A percentile compares a stretch with the other conserved stretches of the same genome.
These are phyloP conservation scores for Gautieria morchelliformis DNA, from an alignment of 768 basidiomycete genomes.

Conservation along the genomic window DNA sequence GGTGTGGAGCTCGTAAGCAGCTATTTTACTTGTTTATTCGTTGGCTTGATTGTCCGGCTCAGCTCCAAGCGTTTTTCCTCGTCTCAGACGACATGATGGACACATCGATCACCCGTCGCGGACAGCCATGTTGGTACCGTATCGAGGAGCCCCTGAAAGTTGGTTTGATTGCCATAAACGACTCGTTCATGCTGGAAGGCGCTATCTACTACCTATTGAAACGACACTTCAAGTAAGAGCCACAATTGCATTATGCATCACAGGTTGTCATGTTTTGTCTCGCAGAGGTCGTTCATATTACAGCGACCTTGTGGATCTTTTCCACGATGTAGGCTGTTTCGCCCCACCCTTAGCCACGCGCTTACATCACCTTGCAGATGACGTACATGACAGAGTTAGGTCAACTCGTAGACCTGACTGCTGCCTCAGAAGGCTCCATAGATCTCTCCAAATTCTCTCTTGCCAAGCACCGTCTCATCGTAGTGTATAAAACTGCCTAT, in stretches of 20 bases:
- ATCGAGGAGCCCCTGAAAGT: slow-evolving; percentile 37
- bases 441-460: slow-evolving; percentile 85
- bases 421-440: slow-evolving; percentile 83
- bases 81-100: slow-evolving; percentile 99
- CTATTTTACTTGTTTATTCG: background rate
- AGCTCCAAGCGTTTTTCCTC: slow-evolving; percentile 98
- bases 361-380: slow-evolving; percentile 33
- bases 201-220: slow-evolving; percentile 90
- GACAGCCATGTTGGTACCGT: slow-evolving; percentile 93
- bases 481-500: slow-evolving; percentile 94
- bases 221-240: slow-evolving; percentile 68
- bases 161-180: slow-evolving; percentile 88
- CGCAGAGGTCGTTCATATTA: slow-evolving; percentile 46
- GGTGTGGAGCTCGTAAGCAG: slow-evolving; percentile 87
- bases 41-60: background rate
- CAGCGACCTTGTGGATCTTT: slow-evolving; percentile 80
- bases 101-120: slow-evolving; percentile 80
- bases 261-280: background rate
- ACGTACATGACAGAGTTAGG: slow-evolving; percentile 93
- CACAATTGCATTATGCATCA: background rate
- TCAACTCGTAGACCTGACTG: slow-evolving; percentile 91
- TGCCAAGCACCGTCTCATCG: slow-evolving; percentile 85
- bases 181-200: slow-evolving; percentile 90
- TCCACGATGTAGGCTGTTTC: slow-evolving; percentile 61
- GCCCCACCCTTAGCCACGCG: background rate